These are phyloP conservation scores for Argentina anserina DNA, from an alignment of 306 rosid species.

Conservation along the genomic window DNA sequence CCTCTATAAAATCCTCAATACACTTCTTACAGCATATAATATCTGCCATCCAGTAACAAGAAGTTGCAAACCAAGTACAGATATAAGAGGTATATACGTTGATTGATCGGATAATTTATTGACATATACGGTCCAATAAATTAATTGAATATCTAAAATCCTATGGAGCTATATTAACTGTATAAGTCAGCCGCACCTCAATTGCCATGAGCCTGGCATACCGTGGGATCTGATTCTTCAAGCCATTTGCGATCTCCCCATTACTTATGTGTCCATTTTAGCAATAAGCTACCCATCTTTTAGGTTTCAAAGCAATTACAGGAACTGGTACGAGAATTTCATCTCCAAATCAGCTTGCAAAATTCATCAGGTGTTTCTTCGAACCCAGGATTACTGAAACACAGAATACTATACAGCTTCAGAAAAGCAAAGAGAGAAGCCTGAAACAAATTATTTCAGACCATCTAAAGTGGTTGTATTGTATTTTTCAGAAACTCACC, in stretches of 20 bases:
- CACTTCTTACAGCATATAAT: not conserved
- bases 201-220: not conserved
- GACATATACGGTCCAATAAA: slow-evolving; percentile 23
- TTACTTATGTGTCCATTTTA: slow-evolving; percentile 15
- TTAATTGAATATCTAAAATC: slow-evolving; percentile 34
- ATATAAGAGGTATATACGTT: not conserved
- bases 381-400: slow-evolving; percentile 26
- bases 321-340: slow-evolving; percentile 8
- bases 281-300: slow-evolving; percentile 13
- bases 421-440: not conserved
- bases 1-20: not conserved
- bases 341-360: too few species aligned
- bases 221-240: slow-evolving; percentile 12
- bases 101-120: not conserved
- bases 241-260: slow-evolving; percentile 16
- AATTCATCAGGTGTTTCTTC: slow-evolving; percentile 14
- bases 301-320: slow-evolving; percentile 8
- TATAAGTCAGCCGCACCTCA: slow-evolving; percentile 21
- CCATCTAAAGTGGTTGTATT: not conserved
- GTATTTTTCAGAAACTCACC: slow-evolving; percentile 33
- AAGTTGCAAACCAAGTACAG: not conserved
- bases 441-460: not conserved
- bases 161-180: slow-evolving; percentile 6
- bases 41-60: not conserved
- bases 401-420: not conserved